A percentile compares a stretch with the other conserved stretches of the same genome.
Evolutionary conservation across 2,329 filamentous ascomycete genomes (phyloP).

Genomic region (Penicillium sp.): DNA sequence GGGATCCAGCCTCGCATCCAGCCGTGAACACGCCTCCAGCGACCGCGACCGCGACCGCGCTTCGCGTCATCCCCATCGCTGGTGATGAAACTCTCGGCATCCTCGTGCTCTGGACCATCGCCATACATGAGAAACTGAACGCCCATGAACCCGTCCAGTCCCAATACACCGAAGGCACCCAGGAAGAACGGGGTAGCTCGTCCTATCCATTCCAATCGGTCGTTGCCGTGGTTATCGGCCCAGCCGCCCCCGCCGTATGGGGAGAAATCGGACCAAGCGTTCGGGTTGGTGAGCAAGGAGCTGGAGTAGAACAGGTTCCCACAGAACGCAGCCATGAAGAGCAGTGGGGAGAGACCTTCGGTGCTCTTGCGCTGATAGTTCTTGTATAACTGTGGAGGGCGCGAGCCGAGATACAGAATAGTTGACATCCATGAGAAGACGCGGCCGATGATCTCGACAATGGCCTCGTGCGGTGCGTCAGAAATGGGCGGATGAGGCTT

Average conservation of each 20-base stretch:
- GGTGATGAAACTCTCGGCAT: constrained; percentile 9
- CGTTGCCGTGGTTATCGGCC: constrained; percentile 55
- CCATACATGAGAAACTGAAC: constrained; percentile 62
- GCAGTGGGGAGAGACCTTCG: constrained; percentile 58
- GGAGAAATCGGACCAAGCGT: constrained; percentile 57
- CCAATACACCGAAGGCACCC: constrained; percentile 62
- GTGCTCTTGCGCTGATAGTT: constrained; percentile 63
- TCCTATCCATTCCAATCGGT: constrained; percentile 55
- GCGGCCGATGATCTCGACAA: constrained; percentile 47
- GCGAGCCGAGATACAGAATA: constrained; percentile 56
- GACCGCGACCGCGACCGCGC: constrained; percentile 39
- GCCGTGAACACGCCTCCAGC: constrained; percentile 58
- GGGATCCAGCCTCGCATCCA: constrained; percentile 68
- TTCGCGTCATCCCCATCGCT: constrained; percentile 41
- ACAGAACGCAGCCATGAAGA: constrained; percentile 65
- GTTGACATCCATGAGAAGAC: constrained; percentile 58
- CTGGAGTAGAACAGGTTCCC: constrained; percentile 66
- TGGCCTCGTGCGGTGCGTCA: constrained; percentile 19
- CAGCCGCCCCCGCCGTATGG: constrained; percentile 59
- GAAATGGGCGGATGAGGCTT: constrained; percentile 21
- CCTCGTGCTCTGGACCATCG: constrained; percentile 33
- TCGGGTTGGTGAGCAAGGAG: constrained; percentile 61
- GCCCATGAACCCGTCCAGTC: constrained; percentile 60
- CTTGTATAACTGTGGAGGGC: constrained; percentile 64
- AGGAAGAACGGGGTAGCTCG: constrained; percentile 63